Conservation (phyloP, 2,329 filamentous ascomycete species). For the Colletotrichum chrysophilum region DNA sequence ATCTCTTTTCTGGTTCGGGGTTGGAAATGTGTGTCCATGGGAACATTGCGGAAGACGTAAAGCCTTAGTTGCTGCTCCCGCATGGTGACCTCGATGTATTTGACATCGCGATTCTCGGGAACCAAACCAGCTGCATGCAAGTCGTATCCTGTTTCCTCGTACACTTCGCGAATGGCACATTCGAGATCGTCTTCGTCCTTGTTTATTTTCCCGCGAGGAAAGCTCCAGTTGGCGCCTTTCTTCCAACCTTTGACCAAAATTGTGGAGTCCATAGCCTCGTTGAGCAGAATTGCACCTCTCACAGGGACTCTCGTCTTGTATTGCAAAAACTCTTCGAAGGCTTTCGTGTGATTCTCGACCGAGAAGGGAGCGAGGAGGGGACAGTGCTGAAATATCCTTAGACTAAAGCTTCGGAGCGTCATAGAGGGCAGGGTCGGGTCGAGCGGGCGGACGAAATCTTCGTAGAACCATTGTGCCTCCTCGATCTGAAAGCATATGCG, state of each 20-base stretch:
- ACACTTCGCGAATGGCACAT: conserved; percentile 92
- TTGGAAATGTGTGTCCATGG: conserved; percentile 86
- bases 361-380: conserved; percentile 85
- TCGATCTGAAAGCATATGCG: conserved; percentile 99
- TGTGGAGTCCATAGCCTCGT: conserved; percentile 91
- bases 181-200: conserved; percentile 94
- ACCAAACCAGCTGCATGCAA: conserved; percentile 78
- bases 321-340: conserved; percentile 89
- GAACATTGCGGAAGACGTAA: conserved; percentile 89
- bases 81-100: conserved; percentile 89
- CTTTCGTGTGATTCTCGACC: conserved; percentile 76
- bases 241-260: conserved; percentile 98
- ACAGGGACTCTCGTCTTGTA: conserved; percentile 97
- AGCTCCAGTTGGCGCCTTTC: conserved; percentile 95
- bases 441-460: conserved; percentile 95
- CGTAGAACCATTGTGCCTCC: conserved; percentile 99
- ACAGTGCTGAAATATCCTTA: conserved; percentile 93
- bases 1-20: conserved; percentile 96
- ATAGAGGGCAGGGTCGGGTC: conserved; percentile 86
- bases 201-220: conserved; percentile 96
- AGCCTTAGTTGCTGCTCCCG: conserved; percentile 91
- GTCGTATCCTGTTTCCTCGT: conserved; percentile 95
- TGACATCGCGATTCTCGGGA: conserved; percentile 69
- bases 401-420: conserved; percentile 82
- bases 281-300: conserved; percentile 90